These are phyloP conservation scores for Tricladium varicosporioides DNA, from an alignment of 2,329 filamentous ascomycete species.

Conservation along the genomic window DNA sequence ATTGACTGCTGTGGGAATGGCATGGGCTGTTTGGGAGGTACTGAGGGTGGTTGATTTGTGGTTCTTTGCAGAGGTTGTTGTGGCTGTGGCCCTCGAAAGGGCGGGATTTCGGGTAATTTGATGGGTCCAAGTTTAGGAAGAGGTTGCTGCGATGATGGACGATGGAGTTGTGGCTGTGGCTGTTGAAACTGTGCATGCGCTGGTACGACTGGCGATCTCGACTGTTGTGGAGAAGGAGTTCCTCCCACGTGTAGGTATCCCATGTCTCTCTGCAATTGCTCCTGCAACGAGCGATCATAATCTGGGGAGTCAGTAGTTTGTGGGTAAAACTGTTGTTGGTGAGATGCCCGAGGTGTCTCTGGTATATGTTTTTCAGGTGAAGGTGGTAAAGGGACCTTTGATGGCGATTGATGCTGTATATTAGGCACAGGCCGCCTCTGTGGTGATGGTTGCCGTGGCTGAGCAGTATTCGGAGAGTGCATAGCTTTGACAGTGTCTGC, in stretches of 20 bases:
- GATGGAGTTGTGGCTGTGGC: conserved; percentile 20
- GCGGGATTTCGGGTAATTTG: conserved; percentile 37
- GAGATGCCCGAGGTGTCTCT: conserved; percentile 50
- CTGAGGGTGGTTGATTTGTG: conserved; percentile 29
- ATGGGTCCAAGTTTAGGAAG: conserved; percentile 36
- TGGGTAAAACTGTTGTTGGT: conserved; percentile 34
- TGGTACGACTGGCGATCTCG: conserved; percentile 21
- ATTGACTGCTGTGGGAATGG: conserved; percentile 19
- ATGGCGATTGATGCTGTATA: conserved; percentile 45
- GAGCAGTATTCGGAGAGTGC: conserved; percentile 42
- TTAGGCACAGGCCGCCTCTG: conserved; percentile 53
- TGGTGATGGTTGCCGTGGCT: conserved; percentile 58
- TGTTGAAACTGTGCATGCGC: conserved; percentile 23
- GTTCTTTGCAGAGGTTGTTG: conserved; percentile 31
- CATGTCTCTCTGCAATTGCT: conserved; percentile 64
- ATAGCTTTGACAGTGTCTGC: conserved; percentile 53
- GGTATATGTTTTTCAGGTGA: conserved; percentile 51
- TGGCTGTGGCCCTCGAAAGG: conserved; percentile 30
- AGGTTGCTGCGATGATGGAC: conserved; percentile 34
- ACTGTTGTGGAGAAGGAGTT: conserved; percentile 27
- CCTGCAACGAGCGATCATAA: conserved; percentile 59
- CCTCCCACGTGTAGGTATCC: conserved; percentile 50
- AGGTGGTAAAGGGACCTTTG: conserved; percentile 58
- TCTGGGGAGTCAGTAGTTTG: conserved; percentile 53
- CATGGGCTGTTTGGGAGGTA: conserved; percentile 28